phyloP scores from a whole-genome alignment of 192 early-diverging fungal species.

The Coemansia erecta region DNA sequence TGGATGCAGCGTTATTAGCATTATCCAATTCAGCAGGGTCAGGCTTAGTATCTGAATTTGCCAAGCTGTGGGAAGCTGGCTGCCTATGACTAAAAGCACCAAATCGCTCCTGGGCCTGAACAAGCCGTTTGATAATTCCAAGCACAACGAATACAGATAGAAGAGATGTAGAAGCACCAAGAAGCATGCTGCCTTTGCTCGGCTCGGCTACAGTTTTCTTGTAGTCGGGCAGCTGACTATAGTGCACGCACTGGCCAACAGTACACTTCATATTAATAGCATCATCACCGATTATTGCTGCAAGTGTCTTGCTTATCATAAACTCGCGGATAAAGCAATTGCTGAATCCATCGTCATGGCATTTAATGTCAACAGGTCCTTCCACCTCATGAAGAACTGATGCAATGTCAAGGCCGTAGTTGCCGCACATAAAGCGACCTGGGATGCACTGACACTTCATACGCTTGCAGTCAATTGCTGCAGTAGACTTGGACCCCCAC shows the following conservation, averaged over 20 bases:
- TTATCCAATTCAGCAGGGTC: neutral
- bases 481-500: constrained; percentile 42
- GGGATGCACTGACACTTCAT: constrained; percentile 82
- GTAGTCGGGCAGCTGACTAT: constrained; percentile 82
- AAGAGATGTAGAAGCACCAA: constrained; percentile 35
- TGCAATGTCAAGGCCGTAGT: constrained; percentile 76
- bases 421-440: constrained; percentile 80
- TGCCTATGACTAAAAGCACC: neutral
- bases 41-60: too few species aligned
- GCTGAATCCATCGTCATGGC: constrained; percentile 73
- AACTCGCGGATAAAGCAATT: constrained; percentile 71
- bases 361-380: constrained; percentile 74
- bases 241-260: constrained; percentile 86
- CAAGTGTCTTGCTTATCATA: constrained; percentile 31
- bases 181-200: constrained; percentile 35
- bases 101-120: constrained; percentile 1
- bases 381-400: constrained; percentile 77
- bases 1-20: neutral
- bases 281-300: constrained; percentile 75
- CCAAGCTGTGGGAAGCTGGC: too few species aligned
- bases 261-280: constrained; percentile 75
- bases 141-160: constrained; percentile 46
- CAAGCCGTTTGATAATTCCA: constrained; percentile 30
- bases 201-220: constrained; percentile 20
- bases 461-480: constrained; percentile 65